Base-by-base conservation (phyloP, 2,329 filamentous ascomycete genomes). In the Claviceps sp. region DNA sequence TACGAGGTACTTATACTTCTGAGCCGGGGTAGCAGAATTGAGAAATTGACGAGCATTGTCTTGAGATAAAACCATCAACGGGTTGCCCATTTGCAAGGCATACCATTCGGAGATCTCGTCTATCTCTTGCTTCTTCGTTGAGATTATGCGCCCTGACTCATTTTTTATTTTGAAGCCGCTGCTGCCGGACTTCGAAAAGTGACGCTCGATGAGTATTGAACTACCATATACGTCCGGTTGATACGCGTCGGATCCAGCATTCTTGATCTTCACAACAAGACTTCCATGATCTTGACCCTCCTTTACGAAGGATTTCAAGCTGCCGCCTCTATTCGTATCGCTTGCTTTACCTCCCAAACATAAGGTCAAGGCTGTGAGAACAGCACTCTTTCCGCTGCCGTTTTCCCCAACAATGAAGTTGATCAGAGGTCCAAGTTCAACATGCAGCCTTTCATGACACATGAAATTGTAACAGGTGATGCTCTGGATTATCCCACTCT, bases 391-490 rank as follows among this genome's bases (percentile, higher is more conserved):
- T 38, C 93, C 93, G 64, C 91, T 97, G 36, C 93, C 93, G 64
- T 98, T 98, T 66, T 95, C 89, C 16, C 93, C 93, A 51, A 96
- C 90, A 55, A 98, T 90, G 68, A 98, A 98, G 68, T 98, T 98
- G 66, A 98, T 94, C 39, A 96, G 73, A 0, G 93, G 93, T 0
- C 93, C 93, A n/a, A 98, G 75, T 52, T 85, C 79, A 54, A 95
- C 86, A 44, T 85, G 80, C 17, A 97, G 77, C 51, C 84, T 82
- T 45, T 82, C 75, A 65, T 98, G 93, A 62, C 91, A 97, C 93
- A 97, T 97, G 68, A 97, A 97, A 65, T 96, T 96, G 59, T 82
- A 79, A 65, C 89, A 94, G 39, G 82, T 85, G 51, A 97, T 85
- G 56, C 83, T 83, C 65, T 95, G 85, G 46, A 97, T 85, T 51